These are phyloP conservation scores for Chloranthus sessilifolius DNA, from an alignment of 164 flowering plant species.

Conservation along the genomic window DNA sequence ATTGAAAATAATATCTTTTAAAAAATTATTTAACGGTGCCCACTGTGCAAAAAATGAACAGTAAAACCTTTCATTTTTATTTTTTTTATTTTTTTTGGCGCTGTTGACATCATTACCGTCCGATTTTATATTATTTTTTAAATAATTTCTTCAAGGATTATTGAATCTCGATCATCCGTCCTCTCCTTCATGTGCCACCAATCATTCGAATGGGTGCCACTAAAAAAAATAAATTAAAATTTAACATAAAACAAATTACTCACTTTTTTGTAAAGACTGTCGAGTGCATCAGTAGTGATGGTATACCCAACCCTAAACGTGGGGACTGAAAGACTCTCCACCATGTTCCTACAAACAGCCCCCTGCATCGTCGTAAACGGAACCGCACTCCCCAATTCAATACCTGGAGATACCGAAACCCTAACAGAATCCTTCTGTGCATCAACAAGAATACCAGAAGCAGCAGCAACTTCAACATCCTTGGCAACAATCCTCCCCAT, in stretches of 20 bases:
- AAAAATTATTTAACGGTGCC: too few species aligned
- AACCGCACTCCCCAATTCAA: conserved; percentile 55
- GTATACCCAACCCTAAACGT: conserved; percentile 96
- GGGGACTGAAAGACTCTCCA: conserved; percentile 83
- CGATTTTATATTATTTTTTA: too few species aligned
- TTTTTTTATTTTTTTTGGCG: too few species aligned
- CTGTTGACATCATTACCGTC: too few species aligned
- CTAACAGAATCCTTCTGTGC: conserved; percentile 11
- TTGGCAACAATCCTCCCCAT: conserved; percentile 87
- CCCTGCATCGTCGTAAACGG: conserved; percentile 92
- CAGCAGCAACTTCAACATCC: conserved; percentile 80
- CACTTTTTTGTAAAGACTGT: conserved; percentile 93
- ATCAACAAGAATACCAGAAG: conserved; percentile 22
- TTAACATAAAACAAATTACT: background rate
- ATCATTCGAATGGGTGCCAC: too few species aligned
- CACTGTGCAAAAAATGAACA: too few species aligned
- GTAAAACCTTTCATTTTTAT: too few species aligned
- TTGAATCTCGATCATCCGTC: too few species aligned
- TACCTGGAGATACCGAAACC: conserved; percentile 16
- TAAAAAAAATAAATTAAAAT: too few species aligned
- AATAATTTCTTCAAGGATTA: too few species aligned
- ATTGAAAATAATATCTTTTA: too few species aligned
- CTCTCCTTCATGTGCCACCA: too few species aligned
- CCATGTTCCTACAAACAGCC: conserved; percentile 91
- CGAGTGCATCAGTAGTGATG: conserved; percentile 80